Evolutionary conservation across 78 protist genomes (phyloP), one percentile per base, ranked within the genome.

Genomic region (Ministeria vibrans): DNA sequence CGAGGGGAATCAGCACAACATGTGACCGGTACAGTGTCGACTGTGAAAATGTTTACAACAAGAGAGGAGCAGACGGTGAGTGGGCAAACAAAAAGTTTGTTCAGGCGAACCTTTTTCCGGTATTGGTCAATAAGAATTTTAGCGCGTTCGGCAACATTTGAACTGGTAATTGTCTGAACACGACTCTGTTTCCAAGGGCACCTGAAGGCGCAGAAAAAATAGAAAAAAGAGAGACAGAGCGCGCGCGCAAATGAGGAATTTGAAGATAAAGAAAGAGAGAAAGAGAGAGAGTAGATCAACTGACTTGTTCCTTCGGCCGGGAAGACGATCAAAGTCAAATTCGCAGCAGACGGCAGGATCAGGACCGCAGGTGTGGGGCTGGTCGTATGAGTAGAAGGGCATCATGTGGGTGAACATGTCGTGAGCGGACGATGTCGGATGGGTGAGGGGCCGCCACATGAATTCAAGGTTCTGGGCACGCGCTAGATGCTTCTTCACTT

Each of bases 381-480:
- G 68, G 64, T 64, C 72, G 41, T 64, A 64, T 36, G 44, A 36
- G 72, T 64, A 64, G 42, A 64, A 64, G 23, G 72, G 72, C 72
- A 64, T 64, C 72, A 64, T 64, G 42, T 85, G 82, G 15, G 88
- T 83, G 55, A 87, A 82, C 44, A 91, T 20, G 5, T 71, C 64
- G n/a, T n/a, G n/a, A n/a, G n/a, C n/a, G n/a, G n/a, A n/a, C n/a
- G n/a, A n/a, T n/a, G n/a, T n/a, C n/a, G n/a, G n/a, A n/a, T n/a
- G n/a, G 0, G 85, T 32, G 15, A 36, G 55, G 13, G 86, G 25
- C 32, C 73, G 63, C 96, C 96, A 93, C 49, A 88, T 20, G 51
- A 89, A 93, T 46, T 93, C 93, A 83, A 89, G 36, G 55, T 82
- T 39, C 39, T 43, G 45, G 38, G 41, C 6, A 30, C 13, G 6